Conservation (phyloP, 2,329 filamentous ascomycete genomes). For the Pseudogymnoascus sp. region DNA sequence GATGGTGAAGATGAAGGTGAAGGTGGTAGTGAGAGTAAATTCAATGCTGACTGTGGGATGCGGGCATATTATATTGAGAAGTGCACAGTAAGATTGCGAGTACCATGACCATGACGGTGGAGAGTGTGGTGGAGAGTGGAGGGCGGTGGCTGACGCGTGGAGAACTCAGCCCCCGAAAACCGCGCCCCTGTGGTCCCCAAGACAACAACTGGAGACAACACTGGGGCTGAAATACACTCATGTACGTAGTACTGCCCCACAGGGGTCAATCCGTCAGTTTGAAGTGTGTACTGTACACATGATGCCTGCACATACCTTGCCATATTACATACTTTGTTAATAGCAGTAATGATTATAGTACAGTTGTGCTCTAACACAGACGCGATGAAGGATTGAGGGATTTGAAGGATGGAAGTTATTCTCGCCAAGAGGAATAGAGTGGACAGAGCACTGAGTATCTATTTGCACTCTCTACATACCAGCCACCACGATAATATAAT, state of each 20-base stretch:
- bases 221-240: not conserved
- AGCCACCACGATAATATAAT: not conserved
- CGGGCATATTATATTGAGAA: conserved; percentile 9
- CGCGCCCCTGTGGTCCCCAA: not conserved
- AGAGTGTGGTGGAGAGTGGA: not conserved
- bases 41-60: conserved; percentile 13
- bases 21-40: not conserved
- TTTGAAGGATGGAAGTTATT: not conserved
- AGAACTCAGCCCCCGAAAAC: conserved; percentile 9
- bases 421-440: not conserved
- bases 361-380: not conserved
- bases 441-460: not conserved
- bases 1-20: not conserved
- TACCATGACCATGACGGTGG: not conserved
- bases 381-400: not conserved
- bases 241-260: not conserved
- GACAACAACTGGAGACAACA: not conserved
- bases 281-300: not conserved
- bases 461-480: not conserved
- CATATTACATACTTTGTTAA: not conserved
- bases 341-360: not conserved
- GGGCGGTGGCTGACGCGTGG: conserved; percentile 5
- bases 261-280: not conserved
- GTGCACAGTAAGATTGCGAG: conserved; percentile 7
- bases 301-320: not conserved